Evolutionary conservation across 768 basidiomycete species (phyloP).

Genomic region (Hemileccinum impolitum): DNA sequence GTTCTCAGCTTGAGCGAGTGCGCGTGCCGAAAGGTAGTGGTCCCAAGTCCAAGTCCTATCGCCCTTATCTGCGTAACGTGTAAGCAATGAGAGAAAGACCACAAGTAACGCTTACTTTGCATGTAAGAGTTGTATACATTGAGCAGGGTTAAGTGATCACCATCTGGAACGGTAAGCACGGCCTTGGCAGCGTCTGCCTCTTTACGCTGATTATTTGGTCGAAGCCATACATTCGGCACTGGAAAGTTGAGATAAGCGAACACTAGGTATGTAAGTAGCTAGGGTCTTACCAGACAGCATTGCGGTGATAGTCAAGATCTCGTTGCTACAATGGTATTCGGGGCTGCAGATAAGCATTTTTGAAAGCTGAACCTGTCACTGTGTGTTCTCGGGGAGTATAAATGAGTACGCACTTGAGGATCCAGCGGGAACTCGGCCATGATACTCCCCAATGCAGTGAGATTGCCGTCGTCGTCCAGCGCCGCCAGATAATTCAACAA

Average conservation of each 20-base stretch:
- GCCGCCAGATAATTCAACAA: conserved; percentile 89
- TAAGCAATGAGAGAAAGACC: background rate
- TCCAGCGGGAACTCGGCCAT: conserved; percentile 99
- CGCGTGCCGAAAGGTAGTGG: conserved; percentile 80
- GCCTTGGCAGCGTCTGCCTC: conserved; percentile 95
- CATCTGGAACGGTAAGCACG: conserved; percentile 82
- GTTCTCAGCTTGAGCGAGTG: conserved; percentile 89
- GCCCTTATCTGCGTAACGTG: conserved; percentile 49
- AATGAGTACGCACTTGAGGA: conserved; percentile 63
- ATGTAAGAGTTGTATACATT: conserved; percentile 95
- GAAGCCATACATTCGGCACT: conserved; percentile 90
- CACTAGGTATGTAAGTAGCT: background rate
- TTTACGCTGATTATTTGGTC: conserved; percentile 82
- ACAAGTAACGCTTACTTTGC: conserved; percentile 51
- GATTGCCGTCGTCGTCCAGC: conserved; percentile 88
- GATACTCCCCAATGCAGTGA: conserved; percentile 80
- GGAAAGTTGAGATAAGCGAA: background rate
- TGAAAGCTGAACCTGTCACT: conserved; percentile 48
- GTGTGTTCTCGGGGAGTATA: background rate
- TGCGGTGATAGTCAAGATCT: conserved; percentile 90
- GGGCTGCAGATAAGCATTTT: conserved; percentile 94
- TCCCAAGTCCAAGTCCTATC: conserved; percentile 91
- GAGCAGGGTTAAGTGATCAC: conserved; percentile 93
- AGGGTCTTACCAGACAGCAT: conserved; percentile 81
- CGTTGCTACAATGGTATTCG: conserved; percentile 94